Base-by-base conservation (phyloP, 805 yeast genomes). In the Schwanniomyces pseudopolymorphus region DNA sequence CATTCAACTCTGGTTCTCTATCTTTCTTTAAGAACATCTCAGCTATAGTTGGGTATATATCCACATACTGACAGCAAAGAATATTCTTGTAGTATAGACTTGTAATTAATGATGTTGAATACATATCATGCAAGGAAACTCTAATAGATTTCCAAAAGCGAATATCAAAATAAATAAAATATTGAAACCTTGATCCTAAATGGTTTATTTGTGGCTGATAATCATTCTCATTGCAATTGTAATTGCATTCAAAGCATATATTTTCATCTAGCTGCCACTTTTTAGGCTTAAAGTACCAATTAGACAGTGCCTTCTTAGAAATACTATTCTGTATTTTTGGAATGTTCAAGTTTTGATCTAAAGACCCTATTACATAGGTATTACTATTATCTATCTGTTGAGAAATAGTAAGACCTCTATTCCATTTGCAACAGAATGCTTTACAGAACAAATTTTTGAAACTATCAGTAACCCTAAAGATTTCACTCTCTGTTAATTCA, bases 1-100 rank as follows among this genome's bases (percentile, higher is more conserved):
- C 76, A 10, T 92, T 88, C 45, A 80, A 67, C 55, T 90, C 96
- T 0, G 97, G 96, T 58, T 94, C 98, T 49, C 96, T 76, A 58
- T 94, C 99, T 51, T 81, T 70, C 0, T 77, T 67, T 40, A 87
- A 72, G 54, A 84, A 87, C 70, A 85, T 72, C 51, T 88, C 88
- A 0, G 87, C 81, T 13, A 88, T 66, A 7, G 79, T 75, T 0
- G 95, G 91, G 61, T 92, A 92, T 0, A 89, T 71, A 54, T 89
- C 95, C 37, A 89, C 86, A 58, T 89, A 90, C 55, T 89, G 92
- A 33, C 79, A 77, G n/a, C 86, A 83, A 35, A 87, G 68, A n/a
- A 84, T 60, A 25, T 75, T 62, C 57, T 83, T 84, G 59, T 74
- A 84, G 11, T 63, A 67, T 42, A 75, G 63, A 56, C 83, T 83